These are phyloP conservation scores for Backusella westeae DNA, from an alignment of 192 early-diverging fungal genomes.

Conservation along the genomic window DNA sequence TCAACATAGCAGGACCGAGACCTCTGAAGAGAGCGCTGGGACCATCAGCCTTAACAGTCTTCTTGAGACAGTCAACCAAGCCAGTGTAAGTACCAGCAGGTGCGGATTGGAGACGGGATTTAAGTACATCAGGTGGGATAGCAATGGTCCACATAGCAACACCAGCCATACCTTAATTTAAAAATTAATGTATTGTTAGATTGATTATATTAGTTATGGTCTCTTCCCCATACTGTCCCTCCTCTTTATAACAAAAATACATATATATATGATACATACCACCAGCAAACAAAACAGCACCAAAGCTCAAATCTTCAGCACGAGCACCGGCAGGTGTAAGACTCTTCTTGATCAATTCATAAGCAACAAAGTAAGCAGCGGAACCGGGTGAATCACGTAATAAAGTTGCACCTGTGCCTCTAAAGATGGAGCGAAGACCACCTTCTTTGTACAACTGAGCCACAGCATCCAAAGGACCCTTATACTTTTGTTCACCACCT, in stretches of 20 bases:
- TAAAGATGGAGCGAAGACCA: constrained; percentile 84
- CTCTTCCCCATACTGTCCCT: neutral
- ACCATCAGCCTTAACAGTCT: constrained; percentile 70
- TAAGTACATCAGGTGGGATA: constrained; percentile 89
- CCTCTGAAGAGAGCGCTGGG: constrained; percentile 83
- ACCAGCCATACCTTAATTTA: constrained; percentile 77
- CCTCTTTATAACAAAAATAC: neutral
- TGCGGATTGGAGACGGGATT: constrained; percentile 86
- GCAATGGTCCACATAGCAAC: constrained; percentile 98
- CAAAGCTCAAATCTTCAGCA: constrained; percentile 72
- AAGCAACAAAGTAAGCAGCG: constrained; percentile 91
- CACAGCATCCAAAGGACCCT: constrained; percentile 88
- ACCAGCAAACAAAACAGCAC: constrained; percentile 90
- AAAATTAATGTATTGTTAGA: neutral
- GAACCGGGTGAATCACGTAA: constrained; percentile 92
- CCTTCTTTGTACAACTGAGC: constrained; percentile 82
- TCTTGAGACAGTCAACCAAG: constrained; percentile 53
- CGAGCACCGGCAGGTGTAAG: constrained; percentile 65
- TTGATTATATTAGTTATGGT: neutral
- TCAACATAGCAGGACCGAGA: constrained; percentile 81
- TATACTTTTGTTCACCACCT: constrained; percentile 70
- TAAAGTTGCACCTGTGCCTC: constrained; percentile 93
- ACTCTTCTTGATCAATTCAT: constrained; percentile 79
- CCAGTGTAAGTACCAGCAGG: constrained; percentile 87
- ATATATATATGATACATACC: constrained; percentile 49